These are phyloP conservation scores for Aspergillus sp. DNA, from an alignment of 2,329 filamentous ascomycete genomes.

Conservation along the genomic window DNA sequence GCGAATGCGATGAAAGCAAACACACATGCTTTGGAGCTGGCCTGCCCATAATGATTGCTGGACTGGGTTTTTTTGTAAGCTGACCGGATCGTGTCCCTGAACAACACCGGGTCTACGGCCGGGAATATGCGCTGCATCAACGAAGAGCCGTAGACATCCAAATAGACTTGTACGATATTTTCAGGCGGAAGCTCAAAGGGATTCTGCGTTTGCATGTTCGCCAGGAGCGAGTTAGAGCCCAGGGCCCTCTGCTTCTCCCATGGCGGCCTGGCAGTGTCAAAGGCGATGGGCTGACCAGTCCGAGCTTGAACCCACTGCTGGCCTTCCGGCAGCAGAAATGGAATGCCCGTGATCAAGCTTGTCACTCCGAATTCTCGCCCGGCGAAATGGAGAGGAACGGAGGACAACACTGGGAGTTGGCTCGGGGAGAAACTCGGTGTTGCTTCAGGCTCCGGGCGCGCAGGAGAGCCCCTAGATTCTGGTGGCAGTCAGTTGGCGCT, in stretches of 20 bases:
- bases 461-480: constrained; percentile 12
- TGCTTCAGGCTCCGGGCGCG: constrained; percentile 1
- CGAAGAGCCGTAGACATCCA: constrained; percentile 23
- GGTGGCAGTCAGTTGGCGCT: constrained; percentile 3
- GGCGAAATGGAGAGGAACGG: constrained; percentile 39
- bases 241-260: constrained; percentile 28
- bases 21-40: constrained; percentile 39
- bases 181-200: constrained; percentile 29
- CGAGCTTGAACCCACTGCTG: constrained; percentile 41
- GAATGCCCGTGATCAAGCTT: constrained; percentile 41
- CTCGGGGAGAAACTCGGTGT: constrained; percentile 2
- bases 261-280: constrained; percentile 20
- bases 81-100: constrained; percentile 35
- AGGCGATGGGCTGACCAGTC: constrained; percentile 32
- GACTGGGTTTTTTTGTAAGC: constrained; percentile 33
- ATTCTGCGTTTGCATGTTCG: constrained; percentile 11
- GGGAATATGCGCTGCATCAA: constrained; percentile 41
- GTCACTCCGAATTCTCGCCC: constrained; percentile 41
- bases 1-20: constrained; percentile 40
- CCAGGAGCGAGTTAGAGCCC: constrained; percentile 12
- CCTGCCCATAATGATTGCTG: constrained; percentile 13
- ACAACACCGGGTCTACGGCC: constrained; percentile 39
- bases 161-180: constrained; percentile 20
- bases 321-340: constrained; percentile 41
- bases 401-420: constrained; percentile 14